Evolutionary conservation across 305 asterid species (phyloP), one percentile per base, ranked within the genome.

Genomic region (Plantago coronopus): DNA sequence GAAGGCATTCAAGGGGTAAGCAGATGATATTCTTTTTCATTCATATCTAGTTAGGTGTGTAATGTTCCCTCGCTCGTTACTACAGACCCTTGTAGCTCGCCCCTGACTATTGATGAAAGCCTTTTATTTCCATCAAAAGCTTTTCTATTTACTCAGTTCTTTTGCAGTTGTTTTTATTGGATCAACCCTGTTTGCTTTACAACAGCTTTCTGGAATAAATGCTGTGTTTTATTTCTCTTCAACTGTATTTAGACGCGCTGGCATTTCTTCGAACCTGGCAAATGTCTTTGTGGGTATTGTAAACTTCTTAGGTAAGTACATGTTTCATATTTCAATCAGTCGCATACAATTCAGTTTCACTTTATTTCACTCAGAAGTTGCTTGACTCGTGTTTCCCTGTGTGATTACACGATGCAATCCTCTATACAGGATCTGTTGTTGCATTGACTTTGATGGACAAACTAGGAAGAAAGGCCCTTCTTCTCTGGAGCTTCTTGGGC

Each of bases 81-180:
- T 55, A 13, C 20, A 61, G 50, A 34, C 27, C 34, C 58, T 19
- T 49, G 53, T 64, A 62, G 64, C 54, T 45, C 47, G 27, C 18
- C 29, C 44, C 27, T 54, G 3, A 14, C 48, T 43, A 17, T 59
- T 47, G 47, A 50, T 37, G 11, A 19, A 48, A 38, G 31, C 62
- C 57, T 69, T 69, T 64, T 64, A 44, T 63, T 44, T 60, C 48
- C 59, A 51, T 59, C 68, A 57, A 74, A 11, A 74, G 34, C 59
- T 76, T 53, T 74, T 79, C 72, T 74, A 81, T 86, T 86, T 62
- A 79, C 78, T 66, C 61, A 17, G 31, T 82, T 79, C 80, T 84
- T 86, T 88, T 84, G 98, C 98, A 91, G 98, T 88, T 88, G 90
- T 91, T 86, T 88, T 84, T 80, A 86, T 86, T 84, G 96, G 98